A percentile compares a stretch with the other conserved stretches of the same genome.
Conservation (phyloP, 2,329 filamentous ascomycete species). For the Monosporascus cannonballus region DNA sequence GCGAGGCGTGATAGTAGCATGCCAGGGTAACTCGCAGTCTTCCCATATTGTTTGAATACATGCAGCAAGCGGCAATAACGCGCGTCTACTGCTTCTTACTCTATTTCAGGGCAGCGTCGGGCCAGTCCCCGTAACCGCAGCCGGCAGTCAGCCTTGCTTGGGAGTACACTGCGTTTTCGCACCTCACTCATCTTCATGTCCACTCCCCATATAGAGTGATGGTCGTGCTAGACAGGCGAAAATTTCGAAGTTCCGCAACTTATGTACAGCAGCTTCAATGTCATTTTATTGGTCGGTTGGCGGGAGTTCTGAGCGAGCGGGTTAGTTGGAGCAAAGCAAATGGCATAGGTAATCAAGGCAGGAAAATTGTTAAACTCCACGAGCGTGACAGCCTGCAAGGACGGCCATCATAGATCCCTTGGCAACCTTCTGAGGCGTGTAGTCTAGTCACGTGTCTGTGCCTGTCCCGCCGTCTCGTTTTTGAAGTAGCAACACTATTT, state of each 20-base stretch:
- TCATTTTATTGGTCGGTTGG: neutral
- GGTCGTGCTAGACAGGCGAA: neutral
- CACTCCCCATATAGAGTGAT: no score
- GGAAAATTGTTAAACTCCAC: neutral
- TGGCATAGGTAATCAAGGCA: neutral
- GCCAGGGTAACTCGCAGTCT: neutral
- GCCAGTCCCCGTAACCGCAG: no score
- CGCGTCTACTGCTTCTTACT: no score
- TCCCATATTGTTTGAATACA: no score
- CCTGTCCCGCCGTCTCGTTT: no score
- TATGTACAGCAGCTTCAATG: neutral
- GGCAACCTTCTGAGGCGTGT: neutral
- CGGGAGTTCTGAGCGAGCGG: neutral
- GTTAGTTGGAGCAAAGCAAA: neutral
- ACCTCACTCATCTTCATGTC: no score
- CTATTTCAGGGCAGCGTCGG: no score
- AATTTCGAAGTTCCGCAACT: neutral
- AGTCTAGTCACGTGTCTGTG: no score
- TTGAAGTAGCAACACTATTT: no score
- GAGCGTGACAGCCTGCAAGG: neutral
- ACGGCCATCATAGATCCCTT: neutral
- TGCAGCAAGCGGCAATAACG: no score
- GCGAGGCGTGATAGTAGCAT: slow-evolving; percentile 17
- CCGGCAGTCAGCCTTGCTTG: no score
- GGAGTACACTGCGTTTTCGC: no score